Conservation (phyloP, 441 rosid genomes). For the Melastoma candidum region DNA sequence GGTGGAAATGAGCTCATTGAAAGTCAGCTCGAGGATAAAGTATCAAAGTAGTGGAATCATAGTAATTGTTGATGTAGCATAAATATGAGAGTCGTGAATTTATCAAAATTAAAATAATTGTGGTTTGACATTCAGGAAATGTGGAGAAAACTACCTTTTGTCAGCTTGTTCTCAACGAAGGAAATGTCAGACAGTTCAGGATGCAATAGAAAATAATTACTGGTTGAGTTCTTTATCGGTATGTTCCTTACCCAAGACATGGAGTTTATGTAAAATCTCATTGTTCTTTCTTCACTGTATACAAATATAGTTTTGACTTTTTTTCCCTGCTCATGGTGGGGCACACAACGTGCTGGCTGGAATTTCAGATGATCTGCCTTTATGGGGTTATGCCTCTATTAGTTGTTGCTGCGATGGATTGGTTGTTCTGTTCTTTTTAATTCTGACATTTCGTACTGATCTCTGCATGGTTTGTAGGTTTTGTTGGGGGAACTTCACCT, state of each 20-base stretch:
- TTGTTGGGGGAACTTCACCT: slow-evolving; percentile 84
- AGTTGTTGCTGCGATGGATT: not conserved
- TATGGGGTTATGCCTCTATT: slow-evolving; percentile 67
- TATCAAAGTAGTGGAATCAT: slow-evolving; percentile 59
- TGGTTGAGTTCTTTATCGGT: slow-evolving; percentile 98
- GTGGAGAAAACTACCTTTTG: slow-evolving; percentile 62
- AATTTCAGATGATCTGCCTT: slow-evolving; percentile 88
- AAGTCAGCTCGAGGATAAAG: slow-evolving; percentile 70
- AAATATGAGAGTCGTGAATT: slow-evolving; percentile 1
- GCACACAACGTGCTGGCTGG: slow-evolving; percentile 12
- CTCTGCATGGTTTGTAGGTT: slow-evolving; percentile 37
- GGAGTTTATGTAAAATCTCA: too few species aligned
- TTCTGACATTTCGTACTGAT: slow-evolving; percentile 10
- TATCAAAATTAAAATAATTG: not conserved
- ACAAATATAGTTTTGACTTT: not conserved
- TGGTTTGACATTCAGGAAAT: slow-evolving; percentile 32
- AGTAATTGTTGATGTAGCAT: slow-evolving; percentile 6
- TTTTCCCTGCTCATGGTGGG: slow-evolving; percentile 1
- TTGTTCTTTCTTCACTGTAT: too few species aligned
- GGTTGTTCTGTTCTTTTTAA: not conserved
- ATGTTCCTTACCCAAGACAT: slow-evolving; percentile 22
- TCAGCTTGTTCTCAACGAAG: slow-evolving; percentile 50
- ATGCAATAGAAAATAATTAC: slow-evolving; percentile 83
- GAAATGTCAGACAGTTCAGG: slow-evolving; percentile 69
- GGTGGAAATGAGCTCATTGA: slow-evolving; percentile 99